These are phyloP conservation scores for Neurospora hispaniola DNA, from an alignment of 495 filamentous ascomycete species.

Conservation along the genomic window DNA sequence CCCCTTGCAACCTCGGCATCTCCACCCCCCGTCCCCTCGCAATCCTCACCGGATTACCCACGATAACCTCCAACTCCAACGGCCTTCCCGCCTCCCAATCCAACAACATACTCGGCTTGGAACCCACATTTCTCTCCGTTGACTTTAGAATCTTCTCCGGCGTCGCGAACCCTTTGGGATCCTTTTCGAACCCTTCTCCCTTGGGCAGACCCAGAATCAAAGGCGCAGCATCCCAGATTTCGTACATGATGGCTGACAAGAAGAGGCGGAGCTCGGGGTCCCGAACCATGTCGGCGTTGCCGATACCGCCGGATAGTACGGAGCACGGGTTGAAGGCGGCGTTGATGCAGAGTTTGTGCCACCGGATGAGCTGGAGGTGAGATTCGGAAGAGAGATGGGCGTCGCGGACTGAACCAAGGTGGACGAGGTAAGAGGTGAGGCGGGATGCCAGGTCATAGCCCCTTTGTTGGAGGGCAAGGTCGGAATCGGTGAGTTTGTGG, in stretches of 20 bases:
- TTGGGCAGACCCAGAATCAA: slow-evolving; percentile 31
- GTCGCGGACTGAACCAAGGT: slow-evolving; percentile 41
- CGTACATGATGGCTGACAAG: slow-evolving; percentile 42
- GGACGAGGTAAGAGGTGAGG: slow-evolving; percentile 28
- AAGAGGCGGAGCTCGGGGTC: slow-evolving; percentile 40
- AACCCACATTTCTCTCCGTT: slow-evolving; percentile 44
- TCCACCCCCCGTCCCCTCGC: slow-evolving; percentile 40
- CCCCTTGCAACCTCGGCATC: slow-evolving; percentile 40
- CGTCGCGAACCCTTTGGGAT: slow-evolving; percentile 26
- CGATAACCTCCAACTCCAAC: slow-evolving; percentile 52
- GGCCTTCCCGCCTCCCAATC: slow-evolving; percentile 46
- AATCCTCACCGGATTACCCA: slow-evolving; percentile 47
- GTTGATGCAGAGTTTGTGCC: slow-evolving; percentile 59
- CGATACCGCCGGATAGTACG: slow-evolving; percentile 43
- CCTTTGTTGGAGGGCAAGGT: slow-evolving; percentile 19
- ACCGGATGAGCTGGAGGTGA: slow-evolving; percentile 46
- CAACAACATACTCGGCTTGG: slow-evolving; percentile 48
- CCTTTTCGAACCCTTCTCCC: not conserved
- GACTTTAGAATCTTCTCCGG: slow-evolving; percentile 45
- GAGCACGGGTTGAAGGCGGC: slow-evolving; percentile 53
- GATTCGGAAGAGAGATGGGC: slow-evolving; percentile 37
- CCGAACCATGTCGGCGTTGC: slow-evolving; percentile 43
- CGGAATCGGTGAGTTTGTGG: slow-evolving; percentile 11
- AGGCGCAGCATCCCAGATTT: slow-evolving; percentile 45
- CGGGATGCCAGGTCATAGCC: slow-evolving; percentile 16